Evolutionary conservation across 345 rosid species (phyloP), one percentile per base, ranked within the genome.

Genomic region (Abelmoschus esculentus): DNA sequence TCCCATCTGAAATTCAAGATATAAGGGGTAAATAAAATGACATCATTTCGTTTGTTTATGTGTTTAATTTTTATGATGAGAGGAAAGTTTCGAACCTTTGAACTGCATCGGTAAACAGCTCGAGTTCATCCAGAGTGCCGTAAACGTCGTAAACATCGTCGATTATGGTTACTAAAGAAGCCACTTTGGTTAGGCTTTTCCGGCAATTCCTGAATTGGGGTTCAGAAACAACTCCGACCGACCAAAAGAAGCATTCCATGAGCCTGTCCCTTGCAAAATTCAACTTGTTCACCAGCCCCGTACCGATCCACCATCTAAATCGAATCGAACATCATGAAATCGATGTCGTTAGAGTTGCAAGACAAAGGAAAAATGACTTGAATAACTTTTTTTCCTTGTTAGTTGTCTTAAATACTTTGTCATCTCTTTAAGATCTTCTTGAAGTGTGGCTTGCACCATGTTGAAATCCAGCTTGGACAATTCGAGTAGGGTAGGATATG

Each of bases 161-260:
- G 12, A 83, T 76, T 40, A 56, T 67, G 0, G 86, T 80, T 0
- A 80, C 63, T 7, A 86, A 52, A 0, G 79, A 28, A 4, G 75
- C 52, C 12, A 82, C 81, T 70, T 80, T 86, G 1, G 85, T 84
- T 11, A 81, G 67, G 2, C 66, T 61, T 72, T 61, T 78, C 0
- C 83, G 74, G 8, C 75, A 76, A 0, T 61, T 29, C 28, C 73
- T 58, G 36, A 70, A 78, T 7, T 75, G 73, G 18, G 84, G 85
- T 18, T 77, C 72, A 19, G 22, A 50, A 6, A 65, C 63, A 47
- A 84, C 67, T 31, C 83, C 87, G n/a, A 79, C 75, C 0, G 74
- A 44, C 83, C 85, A 82, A 26, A 82, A 69, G 77, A 76, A 86
- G 76, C 87, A 80, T 61, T 86, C 86, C 84, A 80, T 58, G 19